phyloP scores from a whole-genome alignment of 2,329 filamentous ascomycete species.

The Chaetoscypha palmicola region DNA sequence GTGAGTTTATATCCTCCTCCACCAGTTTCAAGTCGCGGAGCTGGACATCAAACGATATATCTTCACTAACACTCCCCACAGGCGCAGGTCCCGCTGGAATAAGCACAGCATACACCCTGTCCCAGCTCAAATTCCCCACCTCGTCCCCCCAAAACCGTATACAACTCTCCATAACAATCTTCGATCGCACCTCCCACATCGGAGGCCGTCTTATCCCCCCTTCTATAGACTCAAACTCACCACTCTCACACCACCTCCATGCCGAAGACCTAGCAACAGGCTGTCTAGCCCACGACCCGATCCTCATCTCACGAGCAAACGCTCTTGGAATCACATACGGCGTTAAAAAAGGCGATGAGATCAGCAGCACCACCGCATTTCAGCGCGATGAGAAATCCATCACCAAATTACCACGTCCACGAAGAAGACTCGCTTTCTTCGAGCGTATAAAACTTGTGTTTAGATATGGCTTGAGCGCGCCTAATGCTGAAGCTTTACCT shows the following conservation, averaged over 20 bases:
- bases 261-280: slow-evolving; percentile 8
- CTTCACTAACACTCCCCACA: too few relatives aligned
- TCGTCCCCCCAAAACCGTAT: slow-evolving; percentile 1
- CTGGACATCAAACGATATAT: too few relatives aligned
- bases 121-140: neutral
- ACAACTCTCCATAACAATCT: slow-evolving; percentile 8
- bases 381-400: slow-evolving; percentile 9
- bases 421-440: slow-evolving; percentile 2
- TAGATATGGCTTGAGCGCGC: slow-evolving; percentile 8
- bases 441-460: slow-evolving; percentile 6
- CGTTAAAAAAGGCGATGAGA: neutral
- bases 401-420: slow-evolving; percentile 6
- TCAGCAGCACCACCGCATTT: slow-evolving; percentile 2
- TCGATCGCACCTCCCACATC: slow-evolving; percentile 7
- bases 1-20: neutral
- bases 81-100: slow-evolving; percentile 12
- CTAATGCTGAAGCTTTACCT: slow-evolving; percentile 2
- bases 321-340: neutral
- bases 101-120: slow-evolving; percentile 4
- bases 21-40: too few relatives aligned
- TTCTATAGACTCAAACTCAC: neutral
- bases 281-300: neutral
- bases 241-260: neutral
- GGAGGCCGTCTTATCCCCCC: slow-evolving; percentile 10
- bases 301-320: neutral